A percentile compares a stretch with the other conserved stretches of the same genome.
phyloP scores from a whole-genome alignment of 805 yeast genomes.

The Ogataea philodendri region DNA sequence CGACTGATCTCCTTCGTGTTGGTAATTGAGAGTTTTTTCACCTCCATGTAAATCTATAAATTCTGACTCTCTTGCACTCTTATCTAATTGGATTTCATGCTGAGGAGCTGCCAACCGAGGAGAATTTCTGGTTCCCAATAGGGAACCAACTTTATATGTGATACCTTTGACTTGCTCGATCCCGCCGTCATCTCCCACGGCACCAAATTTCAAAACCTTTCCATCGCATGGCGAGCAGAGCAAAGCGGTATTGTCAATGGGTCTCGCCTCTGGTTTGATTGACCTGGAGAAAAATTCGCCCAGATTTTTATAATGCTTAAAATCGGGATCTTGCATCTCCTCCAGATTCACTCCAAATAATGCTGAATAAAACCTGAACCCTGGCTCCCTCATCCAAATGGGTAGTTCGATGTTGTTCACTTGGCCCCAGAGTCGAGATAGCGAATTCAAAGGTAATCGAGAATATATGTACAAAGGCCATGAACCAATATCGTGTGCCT shows the following conservation, averaged over 20 bases:
- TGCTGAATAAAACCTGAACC: constrained; percentile 72
- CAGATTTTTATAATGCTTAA: constrained; percentile 70
- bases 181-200: constrained; percentile 65
- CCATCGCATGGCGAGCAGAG: constrained; percentile 95
- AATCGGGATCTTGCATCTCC: constrained; percentile 83
- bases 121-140: constrained; percentile 60
- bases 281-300: constrained; percentile 90
- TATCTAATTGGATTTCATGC: constrained; percentile 36
- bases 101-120: constrained; percentile 54
- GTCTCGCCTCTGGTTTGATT: constrained; percentile 74
- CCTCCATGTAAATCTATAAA: constrained; percentile 18
- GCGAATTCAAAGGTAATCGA: constrained; percentile 84
- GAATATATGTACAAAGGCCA: constrained; percentile 91
- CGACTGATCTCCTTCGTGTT: constrained; percentile 70
- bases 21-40: constrained; percentile 37
- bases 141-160: constrained; percentile 85
- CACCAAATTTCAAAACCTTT: constrained; percentile 79
- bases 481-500: constrained; percentile 59
- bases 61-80: constrained; percentile 17
- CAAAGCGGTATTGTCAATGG: constrained; percentile 60
- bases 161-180: constrained; percentile 97
- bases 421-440: constrained; percentile 93
- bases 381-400: constrained; percentile 79
- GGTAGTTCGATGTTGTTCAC: constrained; percentile 83
- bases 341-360: constrained; percentile 85